Conservation (phyloP, 495 filamentous ascomycete genomes). For the Tuber melanosporum region DNA sequence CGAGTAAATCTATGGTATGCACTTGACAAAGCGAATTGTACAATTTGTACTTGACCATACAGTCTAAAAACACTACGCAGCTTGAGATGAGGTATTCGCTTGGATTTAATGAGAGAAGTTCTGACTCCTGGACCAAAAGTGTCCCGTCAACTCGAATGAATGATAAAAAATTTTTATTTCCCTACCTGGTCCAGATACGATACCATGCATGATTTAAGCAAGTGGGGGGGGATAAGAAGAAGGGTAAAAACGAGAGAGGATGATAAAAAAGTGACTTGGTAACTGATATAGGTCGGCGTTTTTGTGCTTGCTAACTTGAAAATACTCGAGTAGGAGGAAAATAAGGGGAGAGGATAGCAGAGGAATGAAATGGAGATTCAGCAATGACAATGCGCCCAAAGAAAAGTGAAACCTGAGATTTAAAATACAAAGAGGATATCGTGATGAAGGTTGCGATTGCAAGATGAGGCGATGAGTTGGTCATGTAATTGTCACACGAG, state of each 20-base stretch:
- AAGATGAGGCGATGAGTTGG: neutral
- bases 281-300: neutral
- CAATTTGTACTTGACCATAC: neutral
- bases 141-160: too few species aligned
- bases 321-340: neutral
- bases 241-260: neutral
- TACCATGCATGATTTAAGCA: too few species aligned
- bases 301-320: neutral
- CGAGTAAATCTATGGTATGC: too few species aligned
- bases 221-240: too few species aligned
- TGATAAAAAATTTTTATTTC: too few species aligned
- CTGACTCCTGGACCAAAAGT: too few species aligned
- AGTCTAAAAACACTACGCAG: neutral
- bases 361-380: neutral
- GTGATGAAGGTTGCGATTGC: neutral
- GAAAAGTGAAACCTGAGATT: neutral
- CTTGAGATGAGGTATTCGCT: neutral
- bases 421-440: neutral
- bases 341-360: neutral
- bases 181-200: too few species aligned
- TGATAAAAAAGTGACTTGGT: too few species aligned
- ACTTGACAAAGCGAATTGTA: too few species aligned
- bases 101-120: neutral
- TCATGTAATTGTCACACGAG: neutral
- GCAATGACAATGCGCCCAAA: neutral